phyloP scores from a whole-genome alignment of 345 rosid genomes.

The Lepidium aucheri region DNA sequence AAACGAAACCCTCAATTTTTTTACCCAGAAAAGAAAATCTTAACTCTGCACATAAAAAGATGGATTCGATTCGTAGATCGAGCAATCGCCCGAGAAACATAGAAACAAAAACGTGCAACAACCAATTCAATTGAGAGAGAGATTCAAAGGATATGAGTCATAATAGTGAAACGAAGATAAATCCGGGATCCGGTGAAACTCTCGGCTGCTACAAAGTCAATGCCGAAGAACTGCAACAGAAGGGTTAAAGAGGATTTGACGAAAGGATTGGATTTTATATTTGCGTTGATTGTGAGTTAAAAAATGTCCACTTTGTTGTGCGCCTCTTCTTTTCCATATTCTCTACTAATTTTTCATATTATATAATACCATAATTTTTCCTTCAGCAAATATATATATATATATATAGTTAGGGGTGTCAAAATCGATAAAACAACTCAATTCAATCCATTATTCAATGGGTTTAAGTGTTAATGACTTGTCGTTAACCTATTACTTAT shows the following conservation, averaged over 20 bases:
- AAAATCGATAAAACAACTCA: too few species aligned
- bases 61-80: constrained; percentile 1
- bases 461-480: too few species aligned
- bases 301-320: neutral
- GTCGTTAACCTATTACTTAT: too few species aligned
- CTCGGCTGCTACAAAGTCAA: neutral
- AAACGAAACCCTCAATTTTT: neutral
- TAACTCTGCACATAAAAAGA: neutral
- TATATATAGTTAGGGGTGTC: too few species aligned
- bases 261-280: constrained; percentile 1
- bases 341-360: too few species aligned
- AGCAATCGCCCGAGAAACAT: neutral
- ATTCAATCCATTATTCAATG: too few species aligned
- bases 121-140: neutral
- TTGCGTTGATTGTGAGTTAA: neutral
- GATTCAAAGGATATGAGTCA: constrained; percentile 30
- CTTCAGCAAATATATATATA: too few species aligned
- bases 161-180: constrained; percentile 14
- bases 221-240: neutral
- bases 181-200: neutral
- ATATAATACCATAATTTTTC: too few species aligned
- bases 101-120: neutral
- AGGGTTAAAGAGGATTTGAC: neutral
- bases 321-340: constrained; percentile 19
- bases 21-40: neutral